These are phyloP conservation scores for Nicotiana paniculata DNA, from an alignment of 257 asterid genomes.

Conservation along the genomic window DNA sequence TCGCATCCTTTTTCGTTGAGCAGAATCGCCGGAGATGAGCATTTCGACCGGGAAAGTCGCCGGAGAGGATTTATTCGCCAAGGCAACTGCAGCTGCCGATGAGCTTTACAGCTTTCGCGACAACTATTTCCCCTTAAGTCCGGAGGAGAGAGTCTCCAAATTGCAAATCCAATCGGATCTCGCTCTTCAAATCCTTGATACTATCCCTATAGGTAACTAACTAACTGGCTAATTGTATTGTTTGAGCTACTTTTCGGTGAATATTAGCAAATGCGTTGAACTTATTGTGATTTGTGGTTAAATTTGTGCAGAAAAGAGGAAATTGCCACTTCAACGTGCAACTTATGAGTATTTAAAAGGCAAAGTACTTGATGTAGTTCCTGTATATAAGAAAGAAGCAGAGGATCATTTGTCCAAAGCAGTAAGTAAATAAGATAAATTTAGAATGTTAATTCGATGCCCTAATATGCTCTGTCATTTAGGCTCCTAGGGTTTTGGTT, in stretches of 20 bases:
- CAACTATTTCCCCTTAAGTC: slow-evolving; percentile 43
- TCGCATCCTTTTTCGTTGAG: neutral
- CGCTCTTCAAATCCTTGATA: slow-evolving; percentile 54
- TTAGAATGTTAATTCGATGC: neutral
- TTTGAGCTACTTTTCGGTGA: neutral
- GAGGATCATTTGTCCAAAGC: slow-evolving; percentile 96
- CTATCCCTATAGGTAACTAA: slow-evolving; percentile 55
- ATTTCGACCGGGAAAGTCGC: slow-evolving; percentile 14
- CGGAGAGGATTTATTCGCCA: slow-evolving; percentile 35
- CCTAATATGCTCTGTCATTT: neutral
- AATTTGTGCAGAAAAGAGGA: slow-evolving; percentile 60
- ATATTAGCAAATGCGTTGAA: neutral
- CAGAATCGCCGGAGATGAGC: slow-evolving; percentile 27
- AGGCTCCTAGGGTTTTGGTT: neutral
- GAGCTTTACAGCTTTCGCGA: slow-evolving; percentile 48
- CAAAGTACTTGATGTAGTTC: slow-evolving; percentile 66
- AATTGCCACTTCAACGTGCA: slow-evolving; percentile 61
- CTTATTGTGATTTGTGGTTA: neutral
- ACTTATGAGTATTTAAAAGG: slow-evolving; percentile 78
- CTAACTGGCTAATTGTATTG: neutral
- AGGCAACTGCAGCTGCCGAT: slow-evolving; percentile 42
- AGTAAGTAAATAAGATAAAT: slow-evolving; percentile 33
- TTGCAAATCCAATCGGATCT: slow-evolving; percentile 32
- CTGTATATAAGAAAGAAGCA: slow-evolving; percentile 81
- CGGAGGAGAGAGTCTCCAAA: slow-evolving; percentile 47